These are phyloP conservation scores for Amborella trichopoda DNA, from an alignment of 164 flowering plant genomes.

Conservation along the genomic window DNA sequence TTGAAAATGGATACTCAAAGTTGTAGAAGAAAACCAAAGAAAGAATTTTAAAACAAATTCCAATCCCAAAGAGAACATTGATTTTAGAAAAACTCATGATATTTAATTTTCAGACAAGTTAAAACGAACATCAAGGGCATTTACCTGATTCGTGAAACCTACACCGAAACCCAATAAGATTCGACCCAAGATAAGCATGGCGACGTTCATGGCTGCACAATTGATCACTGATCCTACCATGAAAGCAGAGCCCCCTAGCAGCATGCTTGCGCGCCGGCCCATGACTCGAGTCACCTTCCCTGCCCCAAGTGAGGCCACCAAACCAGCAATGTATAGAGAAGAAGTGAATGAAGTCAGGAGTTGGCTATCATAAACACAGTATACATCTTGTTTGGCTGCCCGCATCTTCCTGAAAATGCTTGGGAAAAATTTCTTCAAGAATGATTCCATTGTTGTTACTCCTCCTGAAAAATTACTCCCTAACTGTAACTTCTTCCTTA, in stretches of 20 bases:
- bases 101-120: too few relatives aligned
- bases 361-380: conserved; percentile 48
- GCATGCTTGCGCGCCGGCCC: conserved; percentile 49
- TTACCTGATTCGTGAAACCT: conserved; percentile 61
- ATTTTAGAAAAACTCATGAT: too few relatives aligned
- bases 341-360: conserved; percentile 58
- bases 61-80: too few relatives aligned
- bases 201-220: conserved; percentile 35
- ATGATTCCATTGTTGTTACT: conserved; percentile 62
- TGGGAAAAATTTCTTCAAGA: conserved; percentile 55
- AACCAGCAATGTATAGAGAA: conserved; percentile 57
- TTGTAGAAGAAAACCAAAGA: too few relatives aligned
- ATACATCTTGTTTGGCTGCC: conserved; percentile 26
- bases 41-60: too few relatives aligned
- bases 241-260: conserved; percentile 53
- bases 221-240: conserved; percentile 41
- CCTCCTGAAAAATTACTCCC: conserved; percentile 64
- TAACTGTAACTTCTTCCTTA: too few relatives aligned
- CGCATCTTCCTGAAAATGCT: conserved; percentile 23
- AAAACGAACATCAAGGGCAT: too few relatives aligned
- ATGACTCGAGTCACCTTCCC: conserved; percentile 24
- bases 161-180: conserved; percentile 64
- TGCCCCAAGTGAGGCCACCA: conserved; percentile 37
- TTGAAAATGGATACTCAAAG: too few relatives aligned
- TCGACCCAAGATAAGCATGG: conserved; percentile 72